Evolutionary conservation across 148 eudicot species (phyloP).

Genomic region (Rhododendron henanense): DNA sequence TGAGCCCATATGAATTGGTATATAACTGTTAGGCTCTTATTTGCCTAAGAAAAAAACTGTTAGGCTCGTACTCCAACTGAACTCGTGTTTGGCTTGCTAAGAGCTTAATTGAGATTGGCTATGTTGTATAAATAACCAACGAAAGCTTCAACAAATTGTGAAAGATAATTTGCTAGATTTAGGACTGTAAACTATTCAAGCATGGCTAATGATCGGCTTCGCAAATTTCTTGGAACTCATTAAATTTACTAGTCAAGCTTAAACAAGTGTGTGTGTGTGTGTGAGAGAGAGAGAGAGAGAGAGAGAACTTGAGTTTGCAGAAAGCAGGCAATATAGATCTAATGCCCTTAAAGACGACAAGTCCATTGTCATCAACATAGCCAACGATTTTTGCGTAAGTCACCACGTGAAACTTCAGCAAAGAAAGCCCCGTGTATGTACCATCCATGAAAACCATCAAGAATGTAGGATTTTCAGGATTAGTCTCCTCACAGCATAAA

Average conservation of each 20-base stretch:
- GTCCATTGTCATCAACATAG: constrained; percentile 14
- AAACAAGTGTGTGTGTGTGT: neutral
- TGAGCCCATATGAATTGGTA: neutral
- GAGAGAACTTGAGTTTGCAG: constrained; percentile 6
- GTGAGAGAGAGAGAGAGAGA: neutral
- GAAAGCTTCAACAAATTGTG: neutral
- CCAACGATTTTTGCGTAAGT: constrained; percentile 15
- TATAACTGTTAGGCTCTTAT: neutral
- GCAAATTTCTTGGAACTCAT: neutral
- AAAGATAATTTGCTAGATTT: neutral
- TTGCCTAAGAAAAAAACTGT: too few relatives aligned
- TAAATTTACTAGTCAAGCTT: neutral
- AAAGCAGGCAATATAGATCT: neutral
- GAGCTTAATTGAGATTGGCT: neutral
- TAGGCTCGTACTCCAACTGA: neutral
- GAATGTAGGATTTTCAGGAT: neutral
- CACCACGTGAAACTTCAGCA: constrained; percentile 3
- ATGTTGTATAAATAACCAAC: neutral
- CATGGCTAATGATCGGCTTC: neutral
- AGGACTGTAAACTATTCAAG: neutral
- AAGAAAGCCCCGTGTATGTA: neutral
- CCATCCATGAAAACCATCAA: constrained; percentile 15
- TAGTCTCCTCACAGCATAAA: neutral
- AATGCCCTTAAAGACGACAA: neutral
- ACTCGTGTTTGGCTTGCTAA: neutral